Base-by-base conservation (phyloP, 345 rosid species). In the Punica granatum region DNA sequence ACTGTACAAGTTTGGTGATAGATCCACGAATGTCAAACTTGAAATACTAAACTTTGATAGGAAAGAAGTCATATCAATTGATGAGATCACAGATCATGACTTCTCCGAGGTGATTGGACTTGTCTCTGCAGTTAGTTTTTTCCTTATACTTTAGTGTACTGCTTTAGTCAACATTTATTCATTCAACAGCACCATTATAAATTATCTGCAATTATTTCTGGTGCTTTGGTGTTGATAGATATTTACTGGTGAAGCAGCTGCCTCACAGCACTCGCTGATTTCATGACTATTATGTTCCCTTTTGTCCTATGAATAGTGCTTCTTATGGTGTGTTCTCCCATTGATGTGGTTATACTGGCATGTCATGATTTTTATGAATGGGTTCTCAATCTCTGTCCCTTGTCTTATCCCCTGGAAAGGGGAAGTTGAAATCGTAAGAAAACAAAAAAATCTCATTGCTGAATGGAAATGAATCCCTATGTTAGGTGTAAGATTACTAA, bases 31-130 rank as follows among this genome's bases (percentile, higher is more conserved):
- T 76, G 8, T 85, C 51, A 83, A 81, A 86, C 88, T 94, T 49
- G 95, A 86, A 79, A 83, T 91, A 76, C 72, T 73, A 58, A 89
- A 91, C 77, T 76, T 88, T 69, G 86, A 83, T 75, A 86, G 83
- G 85, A 85, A 84, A 73, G 97, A 91, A 78, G 71, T 84, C 71
- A 69, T 91, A 68, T 78, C 95, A 63, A 83, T 94, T 66, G 80
- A 86, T 74, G 91, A 69, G 67, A 83, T 94, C 71, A 89, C 99
- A 69, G 84, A 89, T 78, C 88, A 89, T 69, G 97, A 91, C 60
- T 88, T 91, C 80, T 78, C 96, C 53, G 90, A 91, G 97, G 99
- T 94, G 74, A 78, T 66, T 71, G 58, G 66, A 60, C 56, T 56
- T 23, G 35, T 65, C 34, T 42, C 21, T 39, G 30, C 31, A 33